Conservation (phyloP, 2,329 filamentous ascomycete species). For the Diaporthe citriasiana region DNA sequence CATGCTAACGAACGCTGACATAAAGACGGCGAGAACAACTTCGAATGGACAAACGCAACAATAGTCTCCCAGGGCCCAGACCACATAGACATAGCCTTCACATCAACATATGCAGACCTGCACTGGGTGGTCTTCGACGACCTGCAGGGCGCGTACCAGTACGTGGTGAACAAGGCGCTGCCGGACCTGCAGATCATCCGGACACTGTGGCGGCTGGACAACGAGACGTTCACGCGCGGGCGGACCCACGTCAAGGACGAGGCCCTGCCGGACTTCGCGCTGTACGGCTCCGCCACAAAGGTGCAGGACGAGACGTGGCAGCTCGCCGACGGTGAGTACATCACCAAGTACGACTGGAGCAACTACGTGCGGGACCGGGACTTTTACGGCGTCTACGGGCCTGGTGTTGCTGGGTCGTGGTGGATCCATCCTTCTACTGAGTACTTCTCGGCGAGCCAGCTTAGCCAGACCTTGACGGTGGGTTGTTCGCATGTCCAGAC, state of each 20-base stretch:
- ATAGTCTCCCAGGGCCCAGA: conserved; percentile 53
- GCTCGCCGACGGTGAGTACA: conserved; percentile 60
- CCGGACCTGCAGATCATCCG: conserved; percentile 64
- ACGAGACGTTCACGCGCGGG: conserved; percentile 61
- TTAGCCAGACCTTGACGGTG: conserved; percentile 65
- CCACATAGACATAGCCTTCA: conserved; percentile 63
- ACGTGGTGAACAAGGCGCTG: conserved; percentile 65
- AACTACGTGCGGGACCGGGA: conserved; percentile 54
- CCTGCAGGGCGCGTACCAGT: conserved; percentile 67
- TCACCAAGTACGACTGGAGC: conserved; percentile 65
- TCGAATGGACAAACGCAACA: conserved; percentile 62
- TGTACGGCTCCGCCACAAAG: conserved; percentile 60
- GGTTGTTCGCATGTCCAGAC: not conserved
- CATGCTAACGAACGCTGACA: not conserved
- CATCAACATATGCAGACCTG: conserved; percentile 61
- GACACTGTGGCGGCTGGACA: conserved; percentile 64
- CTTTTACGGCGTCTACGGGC: conserved; percentile 65
- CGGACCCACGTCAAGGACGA: conserved; percentile 61
- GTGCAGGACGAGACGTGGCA: conserved; percentile 69
- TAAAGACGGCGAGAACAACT: conserved; percentile 62
- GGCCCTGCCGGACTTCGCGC: conserved; percentile 57
- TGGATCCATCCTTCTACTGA: conserved; percentile 65
- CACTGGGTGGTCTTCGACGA: conserved; percentile 66
- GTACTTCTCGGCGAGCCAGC: conserved; percentile 65
- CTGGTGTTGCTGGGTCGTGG: conserved; percentile 62